Evolutionary conservation across 345 rosid species (phyloP).

Genomic region (Ailanthus altissimus): DNA sequence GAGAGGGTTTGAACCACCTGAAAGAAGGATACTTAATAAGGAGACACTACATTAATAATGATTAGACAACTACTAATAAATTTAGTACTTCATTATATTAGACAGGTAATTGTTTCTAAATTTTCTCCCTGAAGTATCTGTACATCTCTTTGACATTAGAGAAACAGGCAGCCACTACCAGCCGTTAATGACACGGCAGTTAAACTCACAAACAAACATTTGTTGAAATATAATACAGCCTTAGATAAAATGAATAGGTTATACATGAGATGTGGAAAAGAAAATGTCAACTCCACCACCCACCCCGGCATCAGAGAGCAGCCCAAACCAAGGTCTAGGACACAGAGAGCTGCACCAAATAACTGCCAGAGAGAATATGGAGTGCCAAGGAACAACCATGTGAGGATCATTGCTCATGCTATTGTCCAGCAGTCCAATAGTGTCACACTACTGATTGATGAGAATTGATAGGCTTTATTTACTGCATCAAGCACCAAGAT

Average conservation of each 20-base stretch:
- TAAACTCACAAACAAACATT: background rate
- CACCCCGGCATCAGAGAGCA: constrained; percentile 58
- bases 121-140: background rate
- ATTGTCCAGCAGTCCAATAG: constrained; percentile 58
- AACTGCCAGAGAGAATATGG: constrained; percentile 55
- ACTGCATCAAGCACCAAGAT: constrained; percentile 36
- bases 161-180: background rate
- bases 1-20: constrained; percentile 22
- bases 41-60: background rate
- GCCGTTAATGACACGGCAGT: background rate
- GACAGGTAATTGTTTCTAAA: background rate
- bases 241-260: background rate
- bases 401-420: constrained; percentile 53
- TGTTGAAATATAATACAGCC: background rate
- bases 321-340: constrained; percentile 58
- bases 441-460: constrained; percentile 66
- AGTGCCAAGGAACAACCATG: constrained; percentile 55
- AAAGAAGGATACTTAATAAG: constrained; percentile 3
- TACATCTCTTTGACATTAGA: background rate
- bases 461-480: constrained; percentile 61
- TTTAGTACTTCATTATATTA: background rate
- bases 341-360: constrained; percentile 52
- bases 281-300: constrained; percentile 53
- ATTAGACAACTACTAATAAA: background rate
- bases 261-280: background rate